Evolutionary conservation across 805 yeast genomes (phyloP), one percentile per base, ranked within the genome.

Genomic region (Blastobotrys muscicola): DNA sequence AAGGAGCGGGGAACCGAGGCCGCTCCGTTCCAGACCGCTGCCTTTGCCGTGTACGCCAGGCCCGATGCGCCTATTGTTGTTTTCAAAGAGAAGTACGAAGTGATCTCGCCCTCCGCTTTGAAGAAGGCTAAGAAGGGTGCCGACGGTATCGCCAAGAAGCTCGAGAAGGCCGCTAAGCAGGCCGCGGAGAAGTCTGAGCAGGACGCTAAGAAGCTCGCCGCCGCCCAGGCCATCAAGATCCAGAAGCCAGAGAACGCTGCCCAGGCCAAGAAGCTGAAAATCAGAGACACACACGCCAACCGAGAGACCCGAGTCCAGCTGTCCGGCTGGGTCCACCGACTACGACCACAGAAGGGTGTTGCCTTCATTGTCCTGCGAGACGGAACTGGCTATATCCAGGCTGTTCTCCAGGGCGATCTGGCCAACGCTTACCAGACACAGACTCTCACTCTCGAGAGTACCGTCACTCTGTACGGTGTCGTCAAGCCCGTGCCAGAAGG

Each of bases 61-160:
- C 33, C 39, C 4, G 50, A 50, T 50, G 36, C 49, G 71, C 80
- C 47, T 76, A 76, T 56, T 59, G 83, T 33, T 67, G 74, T 36
- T 75, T 82, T 33, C 78, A 81, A 80, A 53, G 82, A 74, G 40
- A 78, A 66, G 29, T 90, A 75, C 60, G 75, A 69, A 53, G 90
- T 82, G 56, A 89, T 94, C 59, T 71, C 87, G 12, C 86, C 95
- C 4, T 80, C 94, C 42, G 97, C 95, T 5, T 68, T 90, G 60
- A 92, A 92, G 70, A 92, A 90, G 68, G 97, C 97, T 55, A 85
- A 85, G 66, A 92, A 92, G 65, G 97, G 95, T 47, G 92, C 83
- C 45, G 97, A 89, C 30, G 90, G 94, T 4, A 69, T 92, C 50
- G 85, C 77, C 67, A 90, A 89, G 70, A 82, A 82, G 68, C 76